Evolutionary conservation across 805 yeast species (phyloP).

Genomic region (Candida bentonensis): DNA sequence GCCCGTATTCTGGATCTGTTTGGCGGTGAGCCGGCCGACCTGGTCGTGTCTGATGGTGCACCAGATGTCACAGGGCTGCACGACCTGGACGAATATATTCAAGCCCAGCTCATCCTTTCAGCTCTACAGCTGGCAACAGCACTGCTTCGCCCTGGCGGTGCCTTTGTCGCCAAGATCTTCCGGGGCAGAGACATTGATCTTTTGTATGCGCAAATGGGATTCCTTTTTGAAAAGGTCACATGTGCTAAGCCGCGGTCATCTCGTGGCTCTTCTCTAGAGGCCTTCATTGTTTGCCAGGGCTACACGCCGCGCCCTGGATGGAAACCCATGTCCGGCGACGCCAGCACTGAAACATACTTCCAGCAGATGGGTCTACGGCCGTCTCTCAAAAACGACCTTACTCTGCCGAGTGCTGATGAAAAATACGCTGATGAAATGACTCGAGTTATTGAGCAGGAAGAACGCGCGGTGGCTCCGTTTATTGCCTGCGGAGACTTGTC

Average conservation of each 20-base stretch:
- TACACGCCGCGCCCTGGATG: slow-evolving; percentile 75
- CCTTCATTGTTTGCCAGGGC: slow-evolving; percentile 84
- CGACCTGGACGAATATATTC: slow-evolving; percentile 92
- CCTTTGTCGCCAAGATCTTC: slow-evolving; percentile 91
- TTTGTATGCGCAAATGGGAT: slow-evolving; percentile 82
- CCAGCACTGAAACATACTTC: slow-evolving; percentile 72
- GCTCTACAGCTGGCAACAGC: slow-evolving; percentile 89
- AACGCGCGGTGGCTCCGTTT: slow-evolving; percentile 74
- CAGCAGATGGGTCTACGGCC: slow-evolving; percentile 31
- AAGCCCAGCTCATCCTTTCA: slow-evolving; percentile 82
- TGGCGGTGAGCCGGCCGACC: slow-evolving; percentile 88
- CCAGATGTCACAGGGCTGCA: slow-evolving; percentile 98
- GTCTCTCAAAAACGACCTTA: neutral
- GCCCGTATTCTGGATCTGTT: slow-evolving; percentile 61
- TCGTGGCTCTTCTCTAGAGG: slow-evolving; percentile 86
- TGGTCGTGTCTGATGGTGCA: slow-evolving; percentile 95
- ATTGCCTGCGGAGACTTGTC: slow-evolving; percentile 89
- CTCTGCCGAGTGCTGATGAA: slow-evolving; percentile 19
- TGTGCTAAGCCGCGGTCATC: slow-evolving; percentile 97
- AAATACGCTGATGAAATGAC: slow-evolving; percentile 13
- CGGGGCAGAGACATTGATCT: slow-evolving; percentile 93
- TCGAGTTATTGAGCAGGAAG: slow-evolving; percentile 27
- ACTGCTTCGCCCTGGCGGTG: slow-evolving; percentile 75
- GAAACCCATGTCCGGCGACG: slow-evolving; percentile 38
- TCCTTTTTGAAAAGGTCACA: slow-evolving; percentile 68